Evolutionary conservation across 768 basidiomycete species (phyloP).

Genomic region (Phaeolepiota aurea): DNA sequence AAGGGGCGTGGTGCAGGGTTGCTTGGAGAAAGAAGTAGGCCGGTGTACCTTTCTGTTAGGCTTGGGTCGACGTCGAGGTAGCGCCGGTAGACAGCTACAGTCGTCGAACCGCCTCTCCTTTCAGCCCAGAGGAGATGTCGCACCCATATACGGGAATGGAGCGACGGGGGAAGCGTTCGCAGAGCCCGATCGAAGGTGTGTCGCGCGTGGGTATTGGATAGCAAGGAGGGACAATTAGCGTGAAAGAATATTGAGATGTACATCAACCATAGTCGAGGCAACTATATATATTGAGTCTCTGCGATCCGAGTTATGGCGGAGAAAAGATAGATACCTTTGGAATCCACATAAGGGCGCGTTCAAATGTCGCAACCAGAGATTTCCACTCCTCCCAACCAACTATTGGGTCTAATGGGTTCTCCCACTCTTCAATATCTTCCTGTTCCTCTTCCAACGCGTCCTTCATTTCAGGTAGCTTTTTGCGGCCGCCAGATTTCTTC

Average conservation of each 20-base stretch:
- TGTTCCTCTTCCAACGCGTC: slow-evolving; percentile 83
- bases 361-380: slow-evolving; percentile 77
- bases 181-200: slow-evolving; percentile 91
- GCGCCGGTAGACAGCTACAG: slow-evolving; percentile 78
- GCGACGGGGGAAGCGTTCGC: slow-evolving; percentile 86
- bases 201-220: slow-evolving; percentile 87
- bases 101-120: slow-evolving; percentile 66
- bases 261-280: slow-evolving; percentile 91
- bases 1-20: slow-evolving; percentile 64
- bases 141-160: slow-evolving; percentile 89
- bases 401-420: slow-evolving; percentile 75
- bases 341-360: slow-evolving; percentile 91
- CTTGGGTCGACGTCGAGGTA: slow-evolving; percentile 80
- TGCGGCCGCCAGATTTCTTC: slow-evolving; percentile 79
- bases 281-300: too few relatives aligned
- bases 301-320: too few relatives aligned
- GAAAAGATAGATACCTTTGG: too few relatives aligned
- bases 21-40: slow-evolving; percentile 55
- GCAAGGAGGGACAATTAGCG: slow-evolving; percentile 73
- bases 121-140: slow-evolving; percentile 93
- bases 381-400: slow-evolving; percentile 98
- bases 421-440: slow-evolving; percentile 78
- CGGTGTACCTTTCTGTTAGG: slow-evolving; percentile 72
- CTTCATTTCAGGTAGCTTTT: slow-evolving; percentile 87
- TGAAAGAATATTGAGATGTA: slow-evolving; percentile 89